A percentile compares a stretch with the other conserved stretches of the same genome.
These are phyloP conservation scores for Tillandsia leiboldiana DNA, from an alignment of 176 grass and related monocot species.

Conservation along the genomic window DNA sequence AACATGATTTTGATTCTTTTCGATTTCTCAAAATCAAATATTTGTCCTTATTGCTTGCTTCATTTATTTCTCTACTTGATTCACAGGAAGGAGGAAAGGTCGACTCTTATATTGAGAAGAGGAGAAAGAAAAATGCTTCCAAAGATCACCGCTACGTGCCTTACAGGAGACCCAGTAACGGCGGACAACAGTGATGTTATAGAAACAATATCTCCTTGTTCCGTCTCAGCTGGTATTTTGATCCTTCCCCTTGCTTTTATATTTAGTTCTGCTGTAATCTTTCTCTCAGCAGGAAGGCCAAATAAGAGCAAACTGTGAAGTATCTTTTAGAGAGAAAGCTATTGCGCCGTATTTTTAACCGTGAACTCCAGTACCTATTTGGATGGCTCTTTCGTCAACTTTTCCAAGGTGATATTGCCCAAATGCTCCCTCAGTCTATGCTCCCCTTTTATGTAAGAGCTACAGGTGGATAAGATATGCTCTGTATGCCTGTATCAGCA, in stretches of 20 bases:
- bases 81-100: conserved; percentile 73
- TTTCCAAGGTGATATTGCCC: neutral
- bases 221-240: neutral
- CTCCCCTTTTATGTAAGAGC: neutral
- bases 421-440: neutral
- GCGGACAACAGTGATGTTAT: conserved; percentile 15
- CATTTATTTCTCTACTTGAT: neutral
- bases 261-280: neutral
- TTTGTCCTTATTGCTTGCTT: neutral
- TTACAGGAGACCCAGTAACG: conserved; percentile 43
- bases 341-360: neutral
- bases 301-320: neutral
- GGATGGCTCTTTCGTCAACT: neutral
- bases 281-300: neutral
- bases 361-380: neutral
- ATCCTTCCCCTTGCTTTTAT: neutral
- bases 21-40: neutral
- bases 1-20: conserved; percentile 1
- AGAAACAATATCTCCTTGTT: neutral
- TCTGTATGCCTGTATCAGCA: no score
- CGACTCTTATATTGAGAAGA: conserved; percentile 76
- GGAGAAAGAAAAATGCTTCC: conserved; percentile 67
- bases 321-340: neutral
- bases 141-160: conserved; percentile 97
- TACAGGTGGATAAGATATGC: neutral